Conservation (phyloP, 768 basidiomycete genomes). For the Pholiota conissans region DNA sequence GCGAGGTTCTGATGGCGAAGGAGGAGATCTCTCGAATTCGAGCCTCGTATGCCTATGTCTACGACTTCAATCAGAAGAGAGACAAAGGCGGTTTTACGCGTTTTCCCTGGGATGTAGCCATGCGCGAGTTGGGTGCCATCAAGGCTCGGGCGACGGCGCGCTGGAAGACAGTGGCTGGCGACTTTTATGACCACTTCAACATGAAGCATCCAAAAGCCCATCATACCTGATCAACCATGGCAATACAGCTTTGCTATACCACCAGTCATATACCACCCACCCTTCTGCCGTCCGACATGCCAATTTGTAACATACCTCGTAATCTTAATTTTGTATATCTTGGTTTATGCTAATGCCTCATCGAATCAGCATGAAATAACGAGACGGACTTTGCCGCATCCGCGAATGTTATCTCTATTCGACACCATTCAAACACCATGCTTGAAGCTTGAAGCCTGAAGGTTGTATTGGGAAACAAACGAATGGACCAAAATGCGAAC, state of each 20-base stretch:
- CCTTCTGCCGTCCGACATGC: background rate
- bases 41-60: constrained; percentile 58
- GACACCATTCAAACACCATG: background rate
- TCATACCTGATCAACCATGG: constrained; percentile 10
- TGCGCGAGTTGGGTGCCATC: constrained; percentile 52
- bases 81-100: constrained; percentile 26
- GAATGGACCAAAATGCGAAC: background rate
- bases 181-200: constrained; percentile 46
- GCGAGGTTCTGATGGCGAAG: constrained; percentile 28
- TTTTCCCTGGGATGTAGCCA: constrained; percentile 50
- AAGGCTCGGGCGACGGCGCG: constrained; percentile 43
- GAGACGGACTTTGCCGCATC: too few relatives aligned
- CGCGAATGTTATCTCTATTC: too few relatives aligned
- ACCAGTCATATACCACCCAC: background rate
- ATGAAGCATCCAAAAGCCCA: constrained; percentile 28
- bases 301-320: background rate
- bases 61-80: constrained; percentile 27
- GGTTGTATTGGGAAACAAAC: background rate
- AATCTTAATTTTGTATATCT: background rate
- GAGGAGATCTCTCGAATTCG: constrained; percentile 36
- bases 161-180: constrained; percentile 39
- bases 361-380: background rate
- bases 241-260: background rate
- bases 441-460: background rate
- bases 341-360: background rate